Base-by-base conservation (phyloP, 1,284 basidiomycete species). In the Boletus semigastroideus region DNA sequence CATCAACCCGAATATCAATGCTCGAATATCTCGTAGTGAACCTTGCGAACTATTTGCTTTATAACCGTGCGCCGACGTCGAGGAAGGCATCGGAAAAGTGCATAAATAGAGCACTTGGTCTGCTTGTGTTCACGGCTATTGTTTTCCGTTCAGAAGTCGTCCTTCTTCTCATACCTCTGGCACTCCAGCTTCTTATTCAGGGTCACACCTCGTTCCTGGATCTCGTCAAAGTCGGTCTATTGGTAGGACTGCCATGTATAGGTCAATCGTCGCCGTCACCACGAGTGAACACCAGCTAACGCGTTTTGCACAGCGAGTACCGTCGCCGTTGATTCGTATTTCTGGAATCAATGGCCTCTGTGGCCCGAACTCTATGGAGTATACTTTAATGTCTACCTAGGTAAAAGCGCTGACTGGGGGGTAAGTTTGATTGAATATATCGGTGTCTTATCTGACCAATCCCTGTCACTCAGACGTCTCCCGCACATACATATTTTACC, bases 361-460 rank as follows among this genome's bases (percentile, higher is more conserved):
- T 98, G 94, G 94, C 96, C 96, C 0, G 97, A 99, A 66, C 74
- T 93, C 14, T 75, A 83, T 5, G 82, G 85, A 1, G 60, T 95
- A 19, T 82, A 87, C 56, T 99, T 94, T 76, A 99, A 99, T 64
- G 83, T 98, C 22, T 74, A 88, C 16, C 72, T 93, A 65, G 93
- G 94, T 20, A 92, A 96, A 66, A 88, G 90, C 42, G 74, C 85
- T 0, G 85, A 96, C 25, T 99, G 96, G 96, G 96, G 97, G 57
- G 89, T 95, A 68, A 69, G 87, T 78, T 3, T 13, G 19, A 34
- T 42, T 22, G 8, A 46, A 42, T 40, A 30, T 49, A 42, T 46
- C n/a, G 34, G n/a, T 30, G 28, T 42, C 40, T 28, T 37, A 42
- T 31, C 39, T 48, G 27, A 54, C 41, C 40, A 14, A 10, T 28